Evolutionary conservation across 1,139 yeast species (phyloP).

Genomic region (Hanseniaspora gamundiae): DNA sequence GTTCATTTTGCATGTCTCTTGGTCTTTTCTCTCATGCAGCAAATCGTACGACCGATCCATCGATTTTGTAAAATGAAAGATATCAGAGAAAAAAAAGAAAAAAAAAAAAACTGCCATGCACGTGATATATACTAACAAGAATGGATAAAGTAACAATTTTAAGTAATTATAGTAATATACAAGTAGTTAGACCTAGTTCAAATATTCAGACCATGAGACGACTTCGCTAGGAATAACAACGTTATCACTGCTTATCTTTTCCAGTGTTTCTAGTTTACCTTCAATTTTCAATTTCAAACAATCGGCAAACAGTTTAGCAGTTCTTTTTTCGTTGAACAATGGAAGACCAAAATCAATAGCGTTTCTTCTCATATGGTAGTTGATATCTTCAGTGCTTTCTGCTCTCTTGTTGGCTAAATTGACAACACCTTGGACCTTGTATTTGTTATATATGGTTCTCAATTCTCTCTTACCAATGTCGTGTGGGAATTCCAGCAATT

Average conservation of each 20-base stretch:
- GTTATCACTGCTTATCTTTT: conserved; percentile 20
- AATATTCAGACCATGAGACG: conserved; percentile 89
- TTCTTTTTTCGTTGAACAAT: conserved; percentile 89
- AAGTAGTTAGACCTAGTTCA: conserved; percentile 28
- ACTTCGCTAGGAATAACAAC: conserved; percentile 73
- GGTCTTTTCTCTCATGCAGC: neutral
- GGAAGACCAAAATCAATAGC: conserved; percentile 98
- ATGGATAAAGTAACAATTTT: too few species aligned
- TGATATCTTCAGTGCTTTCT: conserved; percentile 70
- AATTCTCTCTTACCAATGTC: conserved; percentile 60
- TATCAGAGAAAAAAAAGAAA: too few species aligned
- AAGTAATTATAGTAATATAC: neutral
- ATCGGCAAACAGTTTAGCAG: conserved; percentile 75
- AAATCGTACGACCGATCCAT: too few species aligned
- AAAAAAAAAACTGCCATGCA: too few species aligned
- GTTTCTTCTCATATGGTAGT: conserved; percentile 95
- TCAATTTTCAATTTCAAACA: conserved; percentile 68
- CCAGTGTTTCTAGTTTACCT: conserved; percentile 32
- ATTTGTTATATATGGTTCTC: conserved; percentile 82
- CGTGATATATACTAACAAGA: too few species aligned
- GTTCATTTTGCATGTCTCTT: neutral
- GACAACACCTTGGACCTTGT: conserved; percentile 76
- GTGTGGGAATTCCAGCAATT: conserved; percentile 27
- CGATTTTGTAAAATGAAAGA: too few species aligned
- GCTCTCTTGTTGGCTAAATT: conserved; percentile 89